These are phyloP conservation scores for Pythium aquatile DNA, from an alignment of 352 stramenopile genomes.

Conservation along the genomic window DNA sequence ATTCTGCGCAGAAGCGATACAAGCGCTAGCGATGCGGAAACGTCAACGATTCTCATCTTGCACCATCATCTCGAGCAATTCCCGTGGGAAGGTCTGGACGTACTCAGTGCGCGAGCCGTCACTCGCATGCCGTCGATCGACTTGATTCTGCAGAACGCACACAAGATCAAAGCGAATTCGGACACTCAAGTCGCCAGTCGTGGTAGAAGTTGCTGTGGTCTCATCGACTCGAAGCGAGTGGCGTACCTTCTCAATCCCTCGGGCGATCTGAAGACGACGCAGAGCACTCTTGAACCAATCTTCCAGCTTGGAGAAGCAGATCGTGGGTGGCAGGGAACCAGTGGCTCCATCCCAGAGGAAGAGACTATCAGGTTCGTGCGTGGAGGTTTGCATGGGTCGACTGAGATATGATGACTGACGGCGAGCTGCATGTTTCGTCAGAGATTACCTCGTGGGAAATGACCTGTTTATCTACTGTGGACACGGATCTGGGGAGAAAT, in stretches of 20 bases:
- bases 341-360: slow-evolving; percentile 47
- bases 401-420: not conserved
- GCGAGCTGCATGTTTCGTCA: slow-evolving; percentile 3
- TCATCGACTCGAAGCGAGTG: slow-evolving; percentile 26
- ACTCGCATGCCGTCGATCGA: slow-evolving; percentile 79
- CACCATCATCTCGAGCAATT: slow-evolving; percentile 67
- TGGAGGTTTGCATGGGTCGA: not conserved
- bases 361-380: slow-evolving; percentile 46
- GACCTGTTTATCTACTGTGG: slow-evolving; percentile 97
- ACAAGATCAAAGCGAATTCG: slow-evolving; percentile 21
- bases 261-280: slow-evolving; percentile 65
- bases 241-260: slow-evolving; percentile 74
- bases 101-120: slow-evolving; percentile 42
- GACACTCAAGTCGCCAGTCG: not conserved
- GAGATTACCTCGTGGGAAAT: slow-evolving; percentile 37
- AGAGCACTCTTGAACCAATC: slow-evolving; percentile 56
- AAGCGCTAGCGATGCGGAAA: not conserved
- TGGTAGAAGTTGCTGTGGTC: not conserved
- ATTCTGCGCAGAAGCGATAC: slow-evolving; percentile 2
- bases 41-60: slow-evolving; percentile 62
- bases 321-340: slow-evolving; percentile 54
- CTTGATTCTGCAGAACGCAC: slow-evolving; percentile 39
- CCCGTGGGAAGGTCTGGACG: slow-evolving; percentile 77
- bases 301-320: slow-evolving; percentile 31
- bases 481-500: slow-evolving; percentile 95